These are phyloP conservation scores for Solanum bukasovii DNA, from an alignment of 257 asterid species.

Conservation along the genomic window DNA sequence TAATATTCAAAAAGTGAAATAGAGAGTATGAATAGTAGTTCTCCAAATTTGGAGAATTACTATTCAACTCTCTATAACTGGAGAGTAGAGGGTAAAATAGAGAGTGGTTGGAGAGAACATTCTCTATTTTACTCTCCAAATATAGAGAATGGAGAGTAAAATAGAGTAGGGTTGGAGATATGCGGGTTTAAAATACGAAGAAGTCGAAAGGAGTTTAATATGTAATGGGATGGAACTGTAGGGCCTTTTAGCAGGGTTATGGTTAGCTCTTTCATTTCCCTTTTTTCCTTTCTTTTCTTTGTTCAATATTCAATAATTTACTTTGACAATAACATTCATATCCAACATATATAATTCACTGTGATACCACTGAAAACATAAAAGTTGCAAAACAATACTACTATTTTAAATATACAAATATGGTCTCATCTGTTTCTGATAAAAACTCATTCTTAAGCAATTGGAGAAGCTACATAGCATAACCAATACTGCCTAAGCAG, in stretches of 20 bases:
- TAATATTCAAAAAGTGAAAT: too few species aligned
- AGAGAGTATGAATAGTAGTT: too few species aligned
- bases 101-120: too few species aligned
- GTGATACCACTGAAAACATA: neutral
- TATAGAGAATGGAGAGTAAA: too few species aligned
- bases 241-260: too few species aligned
- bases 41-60: too few species aligned
- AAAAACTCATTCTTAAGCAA: neutral
- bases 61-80: too few species aligned
- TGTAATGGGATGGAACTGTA: too few species aligned
- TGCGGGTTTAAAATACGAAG: neutral
- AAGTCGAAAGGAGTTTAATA: neutral
- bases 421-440: neutral
- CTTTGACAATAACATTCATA: neutral
- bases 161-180: too few species aligned
- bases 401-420: neutral
- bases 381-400: neutral
- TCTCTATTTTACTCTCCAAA: too few species aligned
- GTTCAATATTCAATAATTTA: neutral
- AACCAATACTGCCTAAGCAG: neutral
- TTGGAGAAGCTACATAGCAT: neutral
- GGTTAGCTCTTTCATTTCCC: neutral
- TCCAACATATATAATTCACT: neutral
- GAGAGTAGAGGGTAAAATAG: too few species aligned
- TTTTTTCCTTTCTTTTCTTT: neutral